A percentile compares a stretch with the other conserved stretches of the same genome.
phyloP scores from a whole-genome alignment of 495 filamentous ascomycete genomes.

The Penicillium daleae region DNA sequence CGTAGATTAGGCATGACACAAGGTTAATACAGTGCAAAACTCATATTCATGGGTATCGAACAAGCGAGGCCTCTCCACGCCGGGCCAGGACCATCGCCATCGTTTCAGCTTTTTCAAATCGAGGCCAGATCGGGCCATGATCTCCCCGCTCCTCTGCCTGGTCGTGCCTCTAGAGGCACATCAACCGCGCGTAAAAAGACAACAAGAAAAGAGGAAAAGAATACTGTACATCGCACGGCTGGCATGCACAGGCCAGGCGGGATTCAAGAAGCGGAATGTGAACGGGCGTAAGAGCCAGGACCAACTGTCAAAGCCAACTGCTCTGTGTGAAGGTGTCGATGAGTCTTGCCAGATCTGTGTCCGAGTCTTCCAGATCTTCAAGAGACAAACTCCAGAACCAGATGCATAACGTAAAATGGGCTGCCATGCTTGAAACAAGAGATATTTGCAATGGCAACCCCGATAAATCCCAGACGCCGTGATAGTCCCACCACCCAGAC shows the following conservation, averaged over 20 bases:
- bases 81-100: constrained; percentile 19
- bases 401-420: constrained; percentile 33
- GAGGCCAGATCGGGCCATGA: neutral
- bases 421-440: neutral
- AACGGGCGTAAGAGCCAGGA: constrained; percentile 4
- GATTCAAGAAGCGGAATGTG: constrained; percentile 6
- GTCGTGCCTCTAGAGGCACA: neutral
- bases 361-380: constrained; percentile 16
- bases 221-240: constrained; percentile 29
- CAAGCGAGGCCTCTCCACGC: constrained; percentile 28
- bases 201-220: neutral
- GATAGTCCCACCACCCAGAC: constrained; percentile 27
- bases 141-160: neutral
- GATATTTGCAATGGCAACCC: constrained; percentile 9
- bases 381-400: constrained; percentile 30
- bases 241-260: constrained; percentile 6
- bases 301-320: constrained; percentile 13
- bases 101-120: constrained; percentile 18
- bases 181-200: constrained; percentile 7
- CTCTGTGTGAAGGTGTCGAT: neutral
- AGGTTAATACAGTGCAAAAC: constrained; percentile 15
- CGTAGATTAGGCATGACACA: neutral
- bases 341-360: neutral
- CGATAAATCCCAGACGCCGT: constrained; percentile 34
- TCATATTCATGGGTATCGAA: constrained; percentile 44